These are phyloP conservation scores for Cucurbitaria berberidis DNA, from an alignment of 2,329 filamentous ascomycete genomes.

Conservation along the genomic window DNA sequence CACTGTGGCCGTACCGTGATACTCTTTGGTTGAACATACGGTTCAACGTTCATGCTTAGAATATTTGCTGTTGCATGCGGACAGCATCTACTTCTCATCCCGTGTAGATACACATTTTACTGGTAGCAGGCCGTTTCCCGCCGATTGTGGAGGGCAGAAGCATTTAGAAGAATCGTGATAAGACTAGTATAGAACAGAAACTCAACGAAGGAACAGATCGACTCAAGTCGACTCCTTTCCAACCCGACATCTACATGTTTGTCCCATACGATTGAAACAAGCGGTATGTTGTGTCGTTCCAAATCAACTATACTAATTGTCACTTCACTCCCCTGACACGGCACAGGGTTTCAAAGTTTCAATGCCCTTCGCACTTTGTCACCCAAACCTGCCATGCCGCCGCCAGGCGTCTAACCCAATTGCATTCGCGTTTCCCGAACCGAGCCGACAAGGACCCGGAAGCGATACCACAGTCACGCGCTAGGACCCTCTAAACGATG, in stretches of 20 bases:
- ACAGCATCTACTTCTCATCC: neutral
- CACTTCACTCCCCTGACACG: too few species aligned
- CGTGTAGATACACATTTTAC: neutral
- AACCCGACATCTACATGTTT: neutral
- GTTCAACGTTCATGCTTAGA: neutral
- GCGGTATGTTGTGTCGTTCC: neutral
- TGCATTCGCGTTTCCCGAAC: neutral
- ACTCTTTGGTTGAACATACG: neutral
- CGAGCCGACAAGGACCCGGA: neutral
- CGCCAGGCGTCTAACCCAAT: neutral
- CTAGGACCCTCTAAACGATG: neutral
- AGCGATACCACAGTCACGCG: neutral
- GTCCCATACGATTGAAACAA: neutral
- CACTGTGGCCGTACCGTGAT: neutral
- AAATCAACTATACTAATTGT: neutral
- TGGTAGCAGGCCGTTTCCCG: neutral
- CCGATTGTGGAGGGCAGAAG: neutral
- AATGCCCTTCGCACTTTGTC: neutral
- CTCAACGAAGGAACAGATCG: neutral
- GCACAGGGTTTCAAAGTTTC: neutral
- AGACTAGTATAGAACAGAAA: neutral
- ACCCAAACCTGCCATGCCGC: neutral
- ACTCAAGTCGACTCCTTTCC: neutral
- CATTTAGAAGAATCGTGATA: neutral
- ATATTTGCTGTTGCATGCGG: neutral